Conservation (phyloP, 768 basidiomycete genomes). For the Auricularia heimuer region DNA sequence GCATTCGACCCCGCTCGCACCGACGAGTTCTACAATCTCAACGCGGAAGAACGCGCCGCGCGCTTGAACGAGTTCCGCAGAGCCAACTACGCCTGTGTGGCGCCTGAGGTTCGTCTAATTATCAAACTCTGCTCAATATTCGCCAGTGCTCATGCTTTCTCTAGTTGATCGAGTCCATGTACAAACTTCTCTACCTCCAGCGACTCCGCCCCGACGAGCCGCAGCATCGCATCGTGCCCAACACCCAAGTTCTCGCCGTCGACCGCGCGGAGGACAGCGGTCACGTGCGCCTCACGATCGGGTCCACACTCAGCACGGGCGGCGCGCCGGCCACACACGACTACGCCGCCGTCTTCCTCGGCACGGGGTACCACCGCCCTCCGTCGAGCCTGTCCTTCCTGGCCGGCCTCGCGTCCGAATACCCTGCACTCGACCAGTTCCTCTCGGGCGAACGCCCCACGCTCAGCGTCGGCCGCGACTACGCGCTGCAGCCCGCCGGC, state of each 20-base stretch:
- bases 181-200: not conserved
- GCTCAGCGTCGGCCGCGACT: not conserved
- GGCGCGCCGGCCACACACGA: not conserved
- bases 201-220: not conserved
- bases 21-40: not conserved
- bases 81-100: not conserved
- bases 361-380: constrained; percentile 1
- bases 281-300: not conserved
- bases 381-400: not conserved
- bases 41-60: not conserved
- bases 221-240: not conserved
- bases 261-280: not conserved
- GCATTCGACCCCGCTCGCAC: not conserved
- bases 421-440: not conserved
- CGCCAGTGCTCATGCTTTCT: not conserved
- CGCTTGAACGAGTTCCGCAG: not conserved
- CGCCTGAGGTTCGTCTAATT: not conserved
- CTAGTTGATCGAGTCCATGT: not conserved
- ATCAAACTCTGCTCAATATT: not conserved
- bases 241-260: not conserved
- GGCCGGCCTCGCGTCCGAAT: not conserved
- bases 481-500: not conserved
- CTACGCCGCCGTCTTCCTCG: not conserved
- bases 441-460: not conserved
- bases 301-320: not conserved